Conservation (phyloP, 257 asterid species). For the Petrea volubilis region DNA sequence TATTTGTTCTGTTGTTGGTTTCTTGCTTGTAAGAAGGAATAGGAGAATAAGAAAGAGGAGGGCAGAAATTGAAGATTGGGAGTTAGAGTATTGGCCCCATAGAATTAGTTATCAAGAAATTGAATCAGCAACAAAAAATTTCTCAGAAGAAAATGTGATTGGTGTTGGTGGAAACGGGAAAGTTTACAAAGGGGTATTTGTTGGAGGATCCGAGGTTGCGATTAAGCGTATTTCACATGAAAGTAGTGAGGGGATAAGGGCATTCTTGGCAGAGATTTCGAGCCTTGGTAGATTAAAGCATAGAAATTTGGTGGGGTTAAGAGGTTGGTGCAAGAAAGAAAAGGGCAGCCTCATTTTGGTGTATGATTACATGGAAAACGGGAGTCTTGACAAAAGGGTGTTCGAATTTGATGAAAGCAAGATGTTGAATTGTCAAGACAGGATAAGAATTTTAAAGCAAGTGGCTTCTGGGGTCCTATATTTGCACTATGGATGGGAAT, state of each 20-base stretch:
- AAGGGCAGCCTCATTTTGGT: slow-evolving; percentile 58
- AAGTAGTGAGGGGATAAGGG: slow-evolving; percentile 52
- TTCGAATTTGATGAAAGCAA: slow-evolving; percentile 44
- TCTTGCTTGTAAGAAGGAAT: slow-evolving; percentile 32
- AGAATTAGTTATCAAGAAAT: slow-evolving; percentile 64
- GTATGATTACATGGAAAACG: slow-evolving; percentile 78
- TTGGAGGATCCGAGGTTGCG: slow-evolving; percentile 58
- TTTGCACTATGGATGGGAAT: slow-evolving; percentile 75
- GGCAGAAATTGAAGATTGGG: slow-evolving; percentile 84
- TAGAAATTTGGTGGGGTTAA: slow-evolving; percentile 59
- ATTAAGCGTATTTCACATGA: slow-evolving; percentile 66
- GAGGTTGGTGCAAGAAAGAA: slow-evolving; percentile 86
- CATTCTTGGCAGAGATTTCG: slow-evolving; percentile 67
- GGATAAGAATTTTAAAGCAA: slow-evolving; percentile 55
- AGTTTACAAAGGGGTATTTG: slow-evolving; percentile 56
- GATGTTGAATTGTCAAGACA: slow-evolving; percentile 41
- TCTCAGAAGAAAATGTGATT: slow-evolving; percentile 61
- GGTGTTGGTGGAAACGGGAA: slow-evolving; percentile 76
- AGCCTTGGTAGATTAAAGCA: slow-evolving; percentile 81
- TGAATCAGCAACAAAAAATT: slow-evolving; percentile 62
- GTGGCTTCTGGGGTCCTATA: slow-evolving; percentile 63
- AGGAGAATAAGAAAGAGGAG: slow-evolving; percentile 34
- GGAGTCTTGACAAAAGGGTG: slow-evolving; percentile 61
- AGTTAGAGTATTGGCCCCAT: slow-evolving; percentile 84
- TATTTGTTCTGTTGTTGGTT: slow-evolving; percentile 15